Evolutionary conservation across 2,329 filamentous ascomycete genomes (phyloP), one percentile per base, ranked within the genome.

Genomic region (Talaromyces pinophilus): DNA sequence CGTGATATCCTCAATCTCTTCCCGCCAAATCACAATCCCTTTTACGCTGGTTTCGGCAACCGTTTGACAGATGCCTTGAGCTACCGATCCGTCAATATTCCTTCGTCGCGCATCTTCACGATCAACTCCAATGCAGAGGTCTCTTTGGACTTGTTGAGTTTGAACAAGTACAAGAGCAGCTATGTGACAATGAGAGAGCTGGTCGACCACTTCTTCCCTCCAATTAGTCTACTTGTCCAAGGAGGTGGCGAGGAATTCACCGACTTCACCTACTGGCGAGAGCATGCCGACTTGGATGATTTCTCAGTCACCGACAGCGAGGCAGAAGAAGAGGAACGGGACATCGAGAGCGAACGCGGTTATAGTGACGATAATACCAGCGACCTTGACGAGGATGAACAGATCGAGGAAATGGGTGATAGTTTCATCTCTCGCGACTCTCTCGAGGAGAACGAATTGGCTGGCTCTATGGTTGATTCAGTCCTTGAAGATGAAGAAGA

Each of bases 121-220:
- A 99, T 99, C 83, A 99, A 99, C 79, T 95, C 92, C 63, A 96
- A 98, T 75, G 93, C 94, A 0, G 95, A 99, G 78, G 93, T 99
- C 35, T 94, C 91, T 33, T 83, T 99, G 25, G 94, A 98, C 76
- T 83, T 99, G 54, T 82, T 98, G 52, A 94, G 89, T 69, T 85
- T 98, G 64, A 97, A 96, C 80, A 96, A 93, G 77, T 91, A 98
- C 77, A 97, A 95, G 81, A 94, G 96, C 73, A 97, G 92, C 69
- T 99, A 99, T 76, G 92, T 97, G 69, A 93, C 92, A 73, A 99
- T 99, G 89, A 90, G 92, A 67, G 96, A 99, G 78, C 90, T 99
- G 67, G 92, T 99, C 6, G 95, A 99, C 76, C 95, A 99, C 78
- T 98, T 97, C 82, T 99, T 99, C 78, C 95, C 95, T 6, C 92